These are phyloP conservation scores for Fennellomyces sp. DNA, from an alignment of 371 early-diverging fungal species.

Conservation along the genomic window DNA sequence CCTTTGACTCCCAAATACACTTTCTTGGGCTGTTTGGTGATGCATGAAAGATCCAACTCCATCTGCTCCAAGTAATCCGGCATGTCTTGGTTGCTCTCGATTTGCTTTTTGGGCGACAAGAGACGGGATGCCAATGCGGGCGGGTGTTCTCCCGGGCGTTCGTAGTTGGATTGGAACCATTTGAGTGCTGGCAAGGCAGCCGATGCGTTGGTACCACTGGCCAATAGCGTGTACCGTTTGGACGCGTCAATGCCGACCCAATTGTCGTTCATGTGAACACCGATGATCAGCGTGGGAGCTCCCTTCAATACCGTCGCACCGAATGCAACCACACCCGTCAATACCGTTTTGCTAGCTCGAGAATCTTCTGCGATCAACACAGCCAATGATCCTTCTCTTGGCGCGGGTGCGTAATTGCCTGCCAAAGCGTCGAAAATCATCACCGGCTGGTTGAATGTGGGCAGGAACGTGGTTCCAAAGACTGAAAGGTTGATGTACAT, in stretches of 20 bases:
- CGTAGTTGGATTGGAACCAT: constrained; percentile 22
- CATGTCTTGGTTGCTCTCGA: neutral
- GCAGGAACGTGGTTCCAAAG: constrained; percentile 4
- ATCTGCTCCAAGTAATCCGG: constrained; percentile 30
- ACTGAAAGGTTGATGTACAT: constrained; percentile 1
- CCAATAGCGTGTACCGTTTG: constrained; percentile 21
- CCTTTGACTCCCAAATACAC: neutral
- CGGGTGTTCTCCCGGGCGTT: constrained; percentile 7
- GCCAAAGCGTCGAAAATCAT: constrained; percentile 7
- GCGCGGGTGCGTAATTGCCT: neutral
- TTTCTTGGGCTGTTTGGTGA: constrained; percentile 7
- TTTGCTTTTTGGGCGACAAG: neutral
- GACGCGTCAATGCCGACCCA: constrained; percentile 15
- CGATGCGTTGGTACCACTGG: constrained; percentile 19
- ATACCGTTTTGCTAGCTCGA: neutral
- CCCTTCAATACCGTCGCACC: no score
- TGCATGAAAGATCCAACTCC: constrained; percentile 31
- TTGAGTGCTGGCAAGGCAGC: constrained; percentile 20
- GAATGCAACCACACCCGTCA: neutral
- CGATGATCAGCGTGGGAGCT: constrained; percentile 10
- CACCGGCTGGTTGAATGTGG: constrained; percentile 12
- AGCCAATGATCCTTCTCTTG: constrained; percentile 11
- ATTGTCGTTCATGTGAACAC: constrained; percentile 18
- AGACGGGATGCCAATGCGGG: neutral
- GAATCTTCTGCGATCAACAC: neutral